Evolutionary conservation across 108 stramenopile species (phyloP), one percentile per base, ranked within the genome.

Genomic region (Discostella pseudostelligera): DNA sequence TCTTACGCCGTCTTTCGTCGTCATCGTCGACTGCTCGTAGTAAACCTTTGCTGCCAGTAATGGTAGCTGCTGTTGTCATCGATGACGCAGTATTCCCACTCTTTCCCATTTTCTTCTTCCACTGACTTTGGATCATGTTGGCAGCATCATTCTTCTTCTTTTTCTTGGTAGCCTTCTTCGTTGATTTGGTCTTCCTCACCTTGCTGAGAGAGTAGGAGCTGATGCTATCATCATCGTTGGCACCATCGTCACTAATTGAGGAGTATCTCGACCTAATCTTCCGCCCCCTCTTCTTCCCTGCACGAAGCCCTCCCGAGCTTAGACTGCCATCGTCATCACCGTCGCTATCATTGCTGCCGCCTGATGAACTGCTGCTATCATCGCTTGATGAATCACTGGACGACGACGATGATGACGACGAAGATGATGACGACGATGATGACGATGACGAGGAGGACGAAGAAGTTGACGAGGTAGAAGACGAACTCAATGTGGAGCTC

Each of bases 101-200:
- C 35, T 25, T 28, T 20, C 45, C 20, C 14, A 39, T 80, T 65
- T 76, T 81, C 59, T 68, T 81, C 65, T 84, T 85, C 84, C 83
- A 88, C 19, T 82, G 81, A 54, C 35, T 71, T 44, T 85, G 84
- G 40, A 88, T 88, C 45, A 69, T 80, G 49, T 83, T 70, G 3
- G 84, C 87, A 17, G 84, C 82, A 28, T 62, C 69, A 42, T 83
- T 24, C 21, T 69, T 53, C 24, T 69, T 72, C 24, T 36, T 78
- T 69, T 71, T 65, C 49, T 21, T 25, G 14, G 16, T 55, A 19
- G 25, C 39, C 62, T 49, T 49, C 19, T 35, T 62, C 17, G 2
- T 48, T 17, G 21, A 36, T 67, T 35, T 32, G 32, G 32, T 67
- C 40, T 20, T 46, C 56, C 28, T 59, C 39, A 54, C 60, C 49